Evolutionary conservation across 345 rosid species (phyloP).

Genomic region (Ceriops decandra): DNA sequence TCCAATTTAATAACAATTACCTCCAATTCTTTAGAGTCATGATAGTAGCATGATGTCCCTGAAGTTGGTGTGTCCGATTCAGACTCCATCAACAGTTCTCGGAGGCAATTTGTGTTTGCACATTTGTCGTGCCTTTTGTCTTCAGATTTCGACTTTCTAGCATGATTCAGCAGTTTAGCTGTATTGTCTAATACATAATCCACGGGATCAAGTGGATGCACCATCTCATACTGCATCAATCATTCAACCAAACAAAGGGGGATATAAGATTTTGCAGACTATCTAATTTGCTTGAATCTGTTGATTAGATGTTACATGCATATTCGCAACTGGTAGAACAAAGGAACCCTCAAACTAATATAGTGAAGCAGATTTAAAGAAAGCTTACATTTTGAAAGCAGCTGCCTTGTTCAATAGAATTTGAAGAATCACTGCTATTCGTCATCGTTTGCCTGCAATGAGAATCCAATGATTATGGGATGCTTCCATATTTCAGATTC

Average conservation of each 20-base stretch:
- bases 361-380: not conserved
- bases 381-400: constrained; percentile 30
- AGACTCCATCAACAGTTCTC: constrained; percentile 57
- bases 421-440: constrained; percentile 19
- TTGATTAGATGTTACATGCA: too few species aligned
- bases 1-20: constrained; percentile 30
- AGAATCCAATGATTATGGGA: constrained; percentile 12
- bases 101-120: constrained; percentile 40
- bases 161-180: constrained; percentile 23
- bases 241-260: not conserved
- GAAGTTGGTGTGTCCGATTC: constrained; percentile 46
- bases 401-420: constrained; percentile 22
- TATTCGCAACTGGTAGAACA: too few species aligned
- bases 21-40: constrained; percentile 29
- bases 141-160: constrained; percentile 17
- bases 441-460: constrained; percentile 32
- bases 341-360: too few species aligned
- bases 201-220: constrained; percentile 39
- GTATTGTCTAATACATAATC: constrained; percentile 16
- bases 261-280: not conserved
- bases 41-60: constrained; percentile 12
- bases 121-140: constrained; percentile 22
- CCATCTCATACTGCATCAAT: constrained; percentile 41
- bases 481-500: not conserved
- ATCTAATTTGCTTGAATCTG: not conserved